These are phyloP conservation scores for Heterotrichella gracilis DNA, from an alignment of 352 stramenopile genomes.

Conservation along the genomic window DNA sequence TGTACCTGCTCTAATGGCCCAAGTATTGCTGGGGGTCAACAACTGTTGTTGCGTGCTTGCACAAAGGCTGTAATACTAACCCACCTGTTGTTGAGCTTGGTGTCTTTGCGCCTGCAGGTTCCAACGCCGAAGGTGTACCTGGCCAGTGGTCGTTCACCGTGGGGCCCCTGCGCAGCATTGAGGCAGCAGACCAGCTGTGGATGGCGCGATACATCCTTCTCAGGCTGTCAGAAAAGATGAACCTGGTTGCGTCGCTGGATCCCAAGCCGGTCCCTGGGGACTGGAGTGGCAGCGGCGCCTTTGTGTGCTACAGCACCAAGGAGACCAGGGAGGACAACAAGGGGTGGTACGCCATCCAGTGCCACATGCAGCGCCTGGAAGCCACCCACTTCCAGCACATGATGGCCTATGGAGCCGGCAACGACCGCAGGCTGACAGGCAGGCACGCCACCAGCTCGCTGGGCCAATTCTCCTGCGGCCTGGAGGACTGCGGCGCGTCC, in stretches of 20 bases:
- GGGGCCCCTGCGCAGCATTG: slow-evolving; percentile 68
- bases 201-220: slow-evolving; percentile 79
- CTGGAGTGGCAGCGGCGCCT: slow-evolving; percentile 75
- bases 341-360: slow-evolving; percentile 29
- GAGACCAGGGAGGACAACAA: slow-evolving; percentile 57
- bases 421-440: slow-evolving; percentile 71
- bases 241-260: slow-evolving; percentile 74
- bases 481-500: slow-evolving; percentile 69
- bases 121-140: slow-evolving; percentile 87
- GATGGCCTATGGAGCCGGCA: slow-evolving; percentile 64
- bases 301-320: slow-evolving; percentile 83
- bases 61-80: too few species aligned
- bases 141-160: slow-evolving; percentile 88
- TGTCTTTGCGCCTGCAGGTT: too few species aligned
- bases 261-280: slow-evolving; percentile 83
- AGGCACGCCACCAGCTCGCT: slow-evolving; percentile 72
- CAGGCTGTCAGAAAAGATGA: slow-evolving; percentile 76
- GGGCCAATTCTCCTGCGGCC: slow-evolving; percentile 66
- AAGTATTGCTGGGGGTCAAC: too few species aligned
- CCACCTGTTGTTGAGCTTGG: too few species aligned
- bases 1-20: too few species aligned
- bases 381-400: slow-evolving; percentile 71
- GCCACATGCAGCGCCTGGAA: slow-evolving; percentile 43
- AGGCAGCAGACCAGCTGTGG: slow-evolving; percentile 70
- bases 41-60: too few species aligned